Evolutionary conservation across 768 basidiomycete species (phyloP), one percentile per base, ranked within the genome.

Genomic region (Gloeostereum incarnatum): DNA sequence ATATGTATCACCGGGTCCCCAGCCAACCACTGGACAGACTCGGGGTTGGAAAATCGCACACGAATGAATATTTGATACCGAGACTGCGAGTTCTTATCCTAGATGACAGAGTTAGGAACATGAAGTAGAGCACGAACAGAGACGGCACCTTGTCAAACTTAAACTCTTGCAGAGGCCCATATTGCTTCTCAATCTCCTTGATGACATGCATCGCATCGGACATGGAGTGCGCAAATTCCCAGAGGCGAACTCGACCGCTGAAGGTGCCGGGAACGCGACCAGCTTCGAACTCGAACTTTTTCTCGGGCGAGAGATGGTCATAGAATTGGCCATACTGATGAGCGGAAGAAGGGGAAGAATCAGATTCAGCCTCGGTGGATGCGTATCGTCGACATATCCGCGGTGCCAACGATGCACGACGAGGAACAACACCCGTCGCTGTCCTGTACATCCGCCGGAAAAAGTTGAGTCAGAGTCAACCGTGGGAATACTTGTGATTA

Each of bases 371-470:
- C 18, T 20, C 24, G 11, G n/a, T 13, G 4, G 17, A 21, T 16
- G 20, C 37, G 23, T 40, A 34, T 31, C 43, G 16, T 35, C 57
- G n/a, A n/a, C n/a, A n/a, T n/a, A n/a, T n/a, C n/a, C n/a, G n/a
- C n/a, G n/a, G n/a, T n/a, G n/a, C n/a, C n/a, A n/a, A n/a, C n/a
- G n/a, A n/a, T n/a, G n/a, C n/a, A n/a, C n/a, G n/a, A n/a, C n/a
- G n/a, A n/a, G n/a, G n/a, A n/a, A n/a, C n/a, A n/a, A n/a, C n/a
- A n/a, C n/a, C n/a, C n/a, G n/a, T n/a, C n/a, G n/a, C n/a, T n/a
- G n/a, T n/a, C n/a, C n/a, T n/a, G n/a, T n/a, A n/a, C n/a, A n/a
- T n/a, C n/a, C n/a, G n/a, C n/a, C n/a, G n/a, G n/a, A n/a, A n/a
- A n/a, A n/a, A n/a, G n/a, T n/a, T n/a, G n/a, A n/a, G n/a, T n/a